Percentiles rank a stretch among this genome's conserved stretches.
phyloP scores from a whole-genome alignment of 73 alveolate species.

The Paramecium primaurelia region DNA sequence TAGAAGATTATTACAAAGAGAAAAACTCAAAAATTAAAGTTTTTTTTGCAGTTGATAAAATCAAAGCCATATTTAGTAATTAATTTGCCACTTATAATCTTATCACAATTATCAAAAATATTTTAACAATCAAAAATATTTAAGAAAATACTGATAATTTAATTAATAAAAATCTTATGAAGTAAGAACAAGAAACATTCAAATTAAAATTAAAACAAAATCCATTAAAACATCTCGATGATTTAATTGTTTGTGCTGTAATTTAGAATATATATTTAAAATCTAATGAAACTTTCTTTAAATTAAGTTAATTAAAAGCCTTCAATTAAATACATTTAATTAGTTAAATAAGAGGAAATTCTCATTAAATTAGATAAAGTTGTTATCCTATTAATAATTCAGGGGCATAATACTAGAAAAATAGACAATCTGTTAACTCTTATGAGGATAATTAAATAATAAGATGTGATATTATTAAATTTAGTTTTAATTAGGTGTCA shows the following conservation, averaged over 20 bases:
- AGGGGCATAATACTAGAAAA: not conserved
- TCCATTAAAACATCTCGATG: not conserved
- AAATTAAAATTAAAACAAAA: not conserved
- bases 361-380: not conserved
- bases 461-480: not conserved
- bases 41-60: not conserved
- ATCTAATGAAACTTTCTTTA: not conserved
- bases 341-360: not conserved
- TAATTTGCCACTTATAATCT: not conserved
- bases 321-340: not conserved
- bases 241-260: not conserved
- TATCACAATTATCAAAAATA: not conserved
- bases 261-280: not conserved
- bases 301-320: not conserved
- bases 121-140: not conserved
- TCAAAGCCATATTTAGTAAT: not conserved
- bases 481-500: not conserved
- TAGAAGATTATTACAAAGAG: not conserved
- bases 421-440: not conserved
- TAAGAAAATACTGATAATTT: not conserved
- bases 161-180: not conserved
- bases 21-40: not conserved
- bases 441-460: not conserved
- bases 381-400: not conserved
- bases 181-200: not conserved